Percentiles rank a stretch among this genome's conserved stretches.
Evolutionary conservation across 257 asterid species (phyloP).

Genomic region (Solanum ossicruentum): DNA sequence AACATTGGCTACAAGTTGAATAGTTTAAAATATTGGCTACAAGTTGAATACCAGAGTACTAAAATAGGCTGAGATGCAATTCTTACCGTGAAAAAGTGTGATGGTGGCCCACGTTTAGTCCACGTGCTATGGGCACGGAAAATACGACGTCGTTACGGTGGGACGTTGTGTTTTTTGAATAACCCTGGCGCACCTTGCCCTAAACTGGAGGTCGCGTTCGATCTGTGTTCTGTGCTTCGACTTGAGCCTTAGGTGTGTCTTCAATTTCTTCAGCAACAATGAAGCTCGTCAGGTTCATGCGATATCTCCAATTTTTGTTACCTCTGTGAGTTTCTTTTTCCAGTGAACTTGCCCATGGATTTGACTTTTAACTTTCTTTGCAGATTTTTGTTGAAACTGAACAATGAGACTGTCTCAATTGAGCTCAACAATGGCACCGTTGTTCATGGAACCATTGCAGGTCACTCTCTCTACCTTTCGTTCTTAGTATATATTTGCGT

Average conservation of each 20-base stretch:
- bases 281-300: slow-evolving; percentile 3
- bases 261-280: background rate
- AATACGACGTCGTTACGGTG: background rate
- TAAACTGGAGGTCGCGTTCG: background rate
- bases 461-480: too few relatives aligned
- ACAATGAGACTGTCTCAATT: slow-evolving; percentile 31
- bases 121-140: background rate
- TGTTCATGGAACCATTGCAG: slow-evolving; percentile 19
- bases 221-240: background rate
- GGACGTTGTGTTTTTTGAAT: background rate
- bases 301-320: background rate
- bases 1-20: background rate
- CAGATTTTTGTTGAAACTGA: slow-evolving; percentile 28
- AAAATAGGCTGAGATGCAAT: background rate
- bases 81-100: background rate
- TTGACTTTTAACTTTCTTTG: background rate
- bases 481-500: too few relatives aligned
- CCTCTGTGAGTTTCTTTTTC: background rate
- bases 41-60: background rate
- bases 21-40: background rate
- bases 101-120: background rate
- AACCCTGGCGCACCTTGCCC: background rate
- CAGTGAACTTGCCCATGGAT: background rate
- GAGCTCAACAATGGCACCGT: slow-evolving; percentile 29
- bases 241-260: background rate